Conservation (phyloP, 225 moss, liverwort and hornwort genomes). For the Marchantia paleacea region DNA sequence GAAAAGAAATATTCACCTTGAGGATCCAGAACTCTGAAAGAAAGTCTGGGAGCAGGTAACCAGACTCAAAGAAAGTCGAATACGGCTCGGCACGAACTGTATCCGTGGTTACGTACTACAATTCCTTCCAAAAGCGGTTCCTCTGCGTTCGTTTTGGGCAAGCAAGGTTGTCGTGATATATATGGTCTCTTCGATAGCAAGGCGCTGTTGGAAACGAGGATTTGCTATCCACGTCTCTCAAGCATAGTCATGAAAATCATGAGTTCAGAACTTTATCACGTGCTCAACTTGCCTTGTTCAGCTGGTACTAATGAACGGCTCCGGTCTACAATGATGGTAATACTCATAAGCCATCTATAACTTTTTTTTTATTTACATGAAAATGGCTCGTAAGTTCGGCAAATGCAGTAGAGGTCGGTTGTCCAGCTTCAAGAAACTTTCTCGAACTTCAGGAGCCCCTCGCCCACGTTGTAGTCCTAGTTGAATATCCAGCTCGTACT, state of each 20-base stretch:
- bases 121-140: constrained; percentile 74
- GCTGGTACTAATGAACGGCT: no score
- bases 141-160: constrained; percentile 80
- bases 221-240: constrained; percentile 95
- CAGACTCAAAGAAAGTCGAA: constrained; percentile 97
- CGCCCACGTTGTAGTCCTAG: constrained; percentile 79
- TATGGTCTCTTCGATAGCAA: constrained; percentile 88
- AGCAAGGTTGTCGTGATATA: constrained; percentile 83
- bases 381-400: constrained; percentile 69
- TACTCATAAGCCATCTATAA: no score
- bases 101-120: constrained; percentile 89
- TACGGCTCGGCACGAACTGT: constrained; percentile 70
- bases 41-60: constrained; percentile 89
- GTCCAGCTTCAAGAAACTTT: constrained; percentile 88
- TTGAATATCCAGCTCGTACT: constrained; percentile 69
- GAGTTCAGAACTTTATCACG: not conserved
- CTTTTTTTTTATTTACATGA: constrained; percentile 71
- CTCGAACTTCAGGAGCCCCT: constrained; percentile 71
- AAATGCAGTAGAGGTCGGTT: constrained; percentile 66
- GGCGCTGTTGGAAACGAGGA: constrained; percentile 83
- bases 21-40: constrained; percentile 65
- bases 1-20: constrained; percentile 40
- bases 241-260: constrained; percentile 3
- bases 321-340: no score
- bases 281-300: no score